Percentiles rank a stretch among this genome's conserved stretches.
These are phyloP conservation scores for Phytopythium cucurbitacearum DNA, from an alignment of 352 stramenopile species.

Conservation along the genomic window DNA sequence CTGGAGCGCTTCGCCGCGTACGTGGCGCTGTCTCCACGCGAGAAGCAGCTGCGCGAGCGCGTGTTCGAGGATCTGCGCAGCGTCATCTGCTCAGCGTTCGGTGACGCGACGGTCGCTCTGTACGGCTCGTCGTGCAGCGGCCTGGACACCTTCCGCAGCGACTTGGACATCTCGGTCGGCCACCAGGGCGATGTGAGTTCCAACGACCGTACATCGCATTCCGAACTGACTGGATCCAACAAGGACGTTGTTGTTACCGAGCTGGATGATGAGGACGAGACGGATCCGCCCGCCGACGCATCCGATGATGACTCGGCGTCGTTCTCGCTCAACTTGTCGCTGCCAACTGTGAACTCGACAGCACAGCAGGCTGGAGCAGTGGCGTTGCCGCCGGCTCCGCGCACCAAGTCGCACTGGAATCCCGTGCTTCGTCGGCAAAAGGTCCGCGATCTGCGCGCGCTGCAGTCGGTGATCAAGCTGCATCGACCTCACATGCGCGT, in stretches of 20 bases:
- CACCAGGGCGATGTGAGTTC: constrained; percentile 1
- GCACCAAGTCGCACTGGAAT: constrained; percentile 68
- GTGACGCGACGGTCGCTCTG: constrained; percentile 40
- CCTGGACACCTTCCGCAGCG: constrained; percentile 70
- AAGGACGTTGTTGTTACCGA: constrained; percentile 3
- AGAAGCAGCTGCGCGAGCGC: constrained; percentile 28
- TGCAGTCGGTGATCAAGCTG: constrained; percentile 47
- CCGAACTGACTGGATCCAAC: not conserved
- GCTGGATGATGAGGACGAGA: constrained; percentile 3
- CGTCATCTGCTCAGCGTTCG: constrained; percentile 38
- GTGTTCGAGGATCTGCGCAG: constrained; percentile 42
- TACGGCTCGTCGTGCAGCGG: constrained; percentile 72
- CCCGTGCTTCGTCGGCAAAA: constrained; percentile 53
- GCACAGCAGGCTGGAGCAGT: not conserved
- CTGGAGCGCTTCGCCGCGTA: constrained; percentile 37
- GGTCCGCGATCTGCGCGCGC: constrained; percentile 40
- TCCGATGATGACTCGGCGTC: constrained; percentile 11
- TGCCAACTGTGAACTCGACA: not conserved
- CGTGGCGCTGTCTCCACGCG: constrained; percentile 38
- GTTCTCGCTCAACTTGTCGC: not conserved
- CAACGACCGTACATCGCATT: constrained; percentile 19
- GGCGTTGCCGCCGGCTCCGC: constrained; percentile 1
- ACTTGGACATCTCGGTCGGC: constrained; percentile 69
- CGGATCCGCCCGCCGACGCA: not conserved
- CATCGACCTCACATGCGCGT: constrained; percentile 52